Evolutionary conservation across 768 basidiomycete genomes (phyloP).

Genomic region (Mycena rebaudengoi): DNA sequence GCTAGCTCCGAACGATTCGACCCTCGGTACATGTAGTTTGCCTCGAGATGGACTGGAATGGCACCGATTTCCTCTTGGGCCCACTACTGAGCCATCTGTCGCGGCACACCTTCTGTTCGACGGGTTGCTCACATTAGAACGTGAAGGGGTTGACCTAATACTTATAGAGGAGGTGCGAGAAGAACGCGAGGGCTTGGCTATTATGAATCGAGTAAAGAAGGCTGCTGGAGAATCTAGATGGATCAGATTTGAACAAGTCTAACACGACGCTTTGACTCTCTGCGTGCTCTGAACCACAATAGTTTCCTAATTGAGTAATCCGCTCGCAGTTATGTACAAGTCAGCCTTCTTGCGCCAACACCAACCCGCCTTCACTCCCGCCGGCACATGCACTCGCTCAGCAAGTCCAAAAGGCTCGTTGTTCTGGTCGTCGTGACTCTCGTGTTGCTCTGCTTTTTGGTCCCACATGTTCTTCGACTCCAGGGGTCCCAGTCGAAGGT

Average conservation of each 20-base stretch:
- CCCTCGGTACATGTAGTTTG: conserved; percentile 45
- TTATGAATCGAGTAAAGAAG: conserved; percentile 94
- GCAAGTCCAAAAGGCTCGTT: too few species aligned
- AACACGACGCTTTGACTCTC: too few species aligned
- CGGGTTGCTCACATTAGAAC: conserved; percentile 84
- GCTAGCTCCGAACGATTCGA: conserved; percentile 68
- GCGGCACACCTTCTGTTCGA: conserved; percentile 89
- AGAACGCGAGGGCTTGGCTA: conserved; percentile 84
- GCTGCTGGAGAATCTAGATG: conserved; percentile 74
- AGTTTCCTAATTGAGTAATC: too few species aligned
- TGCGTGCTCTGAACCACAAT: too few species aligned
- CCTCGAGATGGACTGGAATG: conserved; percentile 56
- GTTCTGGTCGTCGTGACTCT: too few species aligned
- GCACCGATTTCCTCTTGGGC: conserved; percentile 62
- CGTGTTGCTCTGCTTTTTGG: too few species aligned
- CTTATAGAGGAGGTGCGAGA: conserved; percentile 87
- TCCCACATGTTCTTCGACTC: too few species aligned
- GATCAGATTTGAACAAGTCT: conserved; percentile 34
- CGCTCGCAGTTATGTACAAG: too few species aligned
- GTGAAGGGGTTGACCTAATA: conserved; percentile 79
- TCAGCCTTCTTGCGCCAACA: too few species aligned
- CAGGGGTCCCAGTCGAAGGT: too few species aligned
- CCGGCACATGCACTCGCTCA: too few species aligned
- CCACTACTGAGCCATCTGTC: conserved; percentile 62
- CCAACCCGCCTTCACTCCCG: too few species aligned